Percentiles rank a stretch among this genome's conserved stretches.
Conservation (phyloP, 805 yeast species). For the Nakazawaea peltata region DNA sequence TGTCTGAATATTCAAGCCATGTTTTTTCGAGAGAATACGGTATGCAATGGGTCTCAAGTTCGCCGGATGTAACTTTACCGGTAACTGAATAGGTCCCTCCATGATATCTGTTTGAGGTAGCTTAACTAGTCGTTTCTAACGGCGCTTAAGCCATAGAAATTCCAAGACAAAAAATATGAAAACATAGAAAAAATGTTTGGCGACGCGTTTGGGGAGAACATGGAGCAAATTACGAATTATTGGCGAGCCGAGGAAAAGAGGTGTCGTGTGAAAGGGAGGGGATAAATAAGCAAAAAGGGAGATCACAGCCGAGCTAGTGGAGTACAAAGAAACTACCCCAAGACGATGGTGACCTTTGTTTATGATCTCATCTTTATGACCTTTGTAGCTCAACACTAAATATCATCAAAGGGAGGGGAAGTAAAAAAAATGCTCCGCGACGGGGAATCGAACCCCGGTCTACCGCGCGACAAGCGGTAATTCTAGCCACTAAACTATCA, state of each 20-base stretch:
- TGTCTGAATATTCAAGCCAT: conserved; percentile 83
- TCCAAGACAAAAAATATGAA: not conserved
- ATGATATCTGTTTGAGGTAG: not conserved
- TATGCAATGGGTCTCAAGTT: conserved; percentile 89
- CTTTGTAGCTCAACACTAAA: too few relatives aligned
- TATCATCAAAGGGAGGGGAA: too few relatives aligned
- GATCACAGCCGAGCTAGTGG: too few relatives aligned
- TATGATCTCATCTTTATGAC: too few relatives aligned
- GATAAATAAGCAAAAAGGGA: too few relatives aligned
- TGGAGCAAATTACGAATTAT: not conserved
- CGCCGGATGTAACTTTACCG: conserved; percentile 52
- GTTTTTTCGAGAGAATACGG: conserved; percentile 82
- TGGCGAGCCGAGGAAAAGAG: too few relatives aligned
- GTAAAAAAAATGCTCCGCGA: conserved; percentile 23
- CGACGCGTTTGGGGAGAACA: not conserved
- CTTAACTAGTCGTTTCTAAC: not conserved
- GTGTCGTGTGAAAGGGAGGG: too few relatives aligned
- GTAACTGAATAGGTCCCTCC: conserved; percentile 8
- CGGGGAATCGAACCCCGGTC: conserved; percentile 36
- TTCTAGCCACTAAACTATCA: conserved; percentile 33
- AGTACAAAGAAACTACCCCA: too few relatives aligned
- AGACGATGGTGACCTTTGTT: too few relatives aligned
- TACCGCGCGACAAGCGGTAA: conserved; percentile 32
- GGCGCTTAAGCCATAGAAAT: not conserved
- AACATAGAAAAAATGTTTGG: not conserved